These are phyloP conservation scores for Nemania sp. DNA, from an alignment of 2,329 filamentous ascomycete genomes.

Conservation along the genomic window DNA sequence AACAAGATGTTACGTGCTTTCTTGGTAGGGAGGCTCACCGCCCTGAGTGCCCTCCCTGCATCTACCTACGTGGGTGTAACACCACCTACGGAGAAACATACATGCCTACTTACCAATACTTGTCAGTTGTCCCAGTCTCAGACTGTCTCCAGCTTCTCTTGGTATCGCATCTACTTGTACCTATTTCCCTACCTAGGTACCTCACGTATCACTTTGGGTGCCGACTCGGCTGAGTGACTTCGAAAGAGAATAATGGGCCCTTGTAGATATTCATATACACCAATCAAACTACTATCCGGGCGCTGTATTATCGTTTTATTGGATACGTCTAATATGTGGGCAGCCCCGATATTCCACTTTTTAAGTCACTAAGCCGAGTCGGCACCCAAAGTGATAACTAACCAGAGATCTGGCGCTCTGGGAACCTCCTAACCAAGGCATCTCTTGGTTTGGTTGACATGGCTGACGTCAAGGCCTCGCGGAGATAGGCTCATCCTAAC, in stretches of 20 bases:
- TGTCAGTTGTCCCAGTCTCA: background rate
- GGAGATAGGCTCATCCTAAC: slow-evolving; percentile 7
- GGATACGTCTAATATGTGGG: too few relatives aligned
- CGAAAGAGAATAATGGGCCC: too few relatives aligned
- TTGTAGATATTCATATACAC: too few relatives aligned
- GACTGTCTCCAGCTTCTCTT: background rate
- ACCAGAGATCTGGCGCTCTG: background rate
- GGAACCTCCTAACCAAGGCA: slow-evolving; percentile 2
- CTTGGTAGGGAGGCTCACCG: slow-evolving; percentile 3
- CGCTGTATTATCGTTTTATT: too few relatives aligned
- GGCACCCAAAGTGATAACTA: too few relatives aligned
- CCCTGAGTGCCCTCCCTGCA: background rate
- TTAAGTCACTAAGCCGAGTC: too few relatives aligned
- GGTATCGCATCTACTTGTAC: too few relatives aligned
- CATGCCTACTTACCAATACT: background rate
- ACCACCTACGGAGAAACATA: background rate
- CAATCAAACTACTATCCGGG: too few relatives aligned
- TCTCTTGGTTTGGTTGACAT: slow-evolving; percentile 2
- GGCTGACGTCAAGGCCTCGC: background rate
- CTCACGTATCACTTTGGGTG: too few relatives aligned
- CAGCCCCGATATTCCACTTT: too few relatives aligned
- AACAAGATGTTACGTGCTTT: background rate
- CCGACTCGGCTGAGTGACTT: too few relatives aligned
- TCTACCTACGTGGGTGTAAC: background rate
- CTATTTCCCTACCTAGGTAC: too few relatives aligned